A percentile compares a stretch with the other conserved stretches of the same genome.
These are phyloP conservation scores for Collybia sp. DNA, from an alignment of 768 basidiomycete genomes.

Conservation along the genomic window DNA sequence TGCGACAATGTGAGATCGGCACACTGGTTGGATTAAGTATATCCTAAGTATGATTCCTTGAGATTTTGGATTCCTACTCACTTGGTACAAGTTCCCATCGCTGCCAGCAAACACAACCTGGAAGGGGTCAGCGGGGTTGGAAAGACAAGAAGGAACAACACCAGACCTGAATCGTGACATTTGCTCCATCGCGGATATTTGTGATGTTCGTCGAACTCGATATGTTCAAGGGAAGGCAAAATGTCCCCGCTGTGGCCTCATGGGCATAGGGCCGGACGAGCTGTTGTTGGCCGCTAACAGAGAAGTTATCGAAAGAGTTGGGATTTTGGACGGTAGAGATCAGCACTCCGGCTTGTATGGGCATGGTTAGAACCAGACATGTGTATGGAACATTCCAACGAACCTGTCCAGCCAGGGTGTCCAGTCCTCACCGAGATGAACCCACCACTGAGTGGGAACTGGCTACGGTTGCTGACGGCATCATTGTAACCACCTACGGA, in stretches of 20 bases:
- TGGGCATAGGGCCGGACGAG: constrained; percentile 40
- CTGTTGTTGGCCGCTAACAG: constrained; percentile 24
- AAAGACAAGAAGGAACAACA: background rate
- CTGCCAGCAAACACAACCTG: constrained; percentile 58
- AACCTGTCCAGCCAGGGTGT: constrained; percentile 53
- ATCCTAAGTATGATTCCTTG: constrained; percentile 12
- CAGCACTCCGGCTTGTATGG: constrained; percentile 38
- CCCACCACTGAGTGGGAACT: constrained; percentile 62
- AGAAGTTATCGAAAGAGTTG: constrained; percentile 58
- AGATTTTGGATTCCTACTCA: constrained; percentile 14
- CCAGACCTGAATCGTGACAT: constrained; percentile 63
- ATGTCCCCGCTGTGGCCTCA: constrained; percentile 45
- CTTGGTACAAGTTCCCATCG: constrained; percentile 68
- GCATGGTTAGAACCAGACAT: background rate
- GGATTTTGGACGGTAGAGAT: constrained; percentile 60
- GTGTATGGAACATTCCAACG: constrained; percentile 10
- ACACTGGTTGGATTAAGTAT: constrained; percentile 44
- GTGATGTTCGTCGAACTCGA: constrained; percentile 30
- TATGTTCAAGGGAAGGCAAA: constrained; percentile 65
- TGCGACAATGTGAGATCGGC: constrained; percentile 66
- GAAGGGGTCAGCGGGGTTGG: constrained; percentile 36
- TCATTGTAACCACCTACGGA: constrained; percentile 54
- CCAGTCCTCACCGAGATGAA: constrained; percentile 55
- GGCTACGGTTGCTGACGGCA: constrained; percentile 49
- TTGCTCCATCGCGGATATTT: constrained; percentile 50